These are phyloP conservation scores for Aspergillus ellipticus DNA, from an alignment of 495 filamentous ascomycete species.

Conservation along the genomic window DNA sequence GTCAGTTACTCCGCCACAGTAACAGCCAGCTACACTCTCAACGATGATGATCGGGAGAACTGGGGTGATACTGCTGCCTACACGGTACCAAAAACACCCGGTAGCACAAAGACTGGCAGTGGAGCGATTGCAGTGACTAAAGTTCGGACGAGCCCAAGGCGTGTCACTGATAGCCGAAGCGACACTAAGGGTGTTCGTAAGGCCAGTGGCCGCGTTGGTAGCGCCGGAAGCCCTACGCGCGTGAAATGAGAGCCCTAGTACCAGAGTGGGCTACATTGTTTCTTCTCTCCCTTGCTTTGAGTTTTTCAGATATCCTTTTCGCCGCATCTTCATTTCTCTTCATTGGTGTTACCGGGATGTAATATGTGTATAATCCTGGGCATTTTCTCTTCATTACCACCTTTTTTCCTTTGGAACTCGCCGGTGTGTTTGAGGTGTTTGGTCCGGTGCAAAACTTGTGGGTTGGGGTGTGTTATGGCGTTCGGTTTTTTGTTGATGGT, in stretches of 20 bases:
- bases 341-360: conserved; percentile 8
- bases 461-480: conserved; percentile 16
- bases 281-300: conserved; percentile 7
- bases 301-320: conserved; percentile 18
- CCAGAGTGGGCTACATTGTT: conserved; percentile 1
- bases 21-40: conserved; percentile 42
- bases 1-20: conserved; percentile 47
- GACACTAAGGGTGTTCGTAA: conserved; percentile 75
- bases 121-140: conserved; percentile 69
- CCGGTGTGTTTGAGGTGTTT: conserved; percentile 6
- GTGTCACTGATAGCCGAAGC: conserved; percentile 51
- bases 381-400: conserved; percentile 7
- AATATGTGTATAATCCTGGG: conserved; percentile 17
- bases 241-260: conserved; percentile 21
- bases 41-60: conserved; percentile 43
- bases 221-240: conserved; percentile 50
- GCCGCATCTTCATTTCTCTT: background rate
- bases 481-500: conserved; percentile 17
- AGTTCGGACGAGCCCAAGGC: conserved; percentile 63
- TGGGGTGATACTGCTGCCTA: conserved; percentile 36
- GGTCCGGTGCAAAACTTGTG: conserved; percentile 13
- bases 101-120: conserved; percentile 57
- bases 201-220: conserved; percentile 88
- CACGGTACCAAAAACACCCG: conserved; percentile 60
- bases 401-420: conserved; percentile 3